A percentile compares a stretch with the other conserved stretches of the same genome.
Conservation (phyloP, 108 stramenopile species). For the Pseudonitzschia multiseries region DNA sequence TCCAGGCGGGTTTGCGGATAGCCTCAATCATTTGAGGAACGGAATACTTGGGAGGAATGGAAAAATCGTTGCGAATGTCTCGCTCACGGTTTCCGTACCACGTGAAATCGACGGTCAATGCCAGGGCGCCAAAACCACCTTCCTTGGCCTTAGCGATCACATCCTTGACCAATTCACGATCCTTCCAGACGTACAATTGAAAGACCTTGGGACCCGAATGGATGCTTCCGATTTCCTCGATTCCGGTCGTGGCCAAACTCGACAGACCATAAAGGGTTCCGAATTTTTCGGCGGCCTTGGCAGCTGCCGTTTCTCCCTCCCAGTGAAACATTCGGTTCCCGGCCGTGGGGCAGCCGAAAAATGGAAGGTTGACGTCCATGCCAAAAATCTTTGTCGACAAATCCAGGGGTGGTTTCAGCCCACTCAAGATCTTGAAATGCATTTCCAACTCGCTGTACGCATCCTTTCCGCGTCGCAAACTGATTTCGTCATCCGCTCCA, state of each 20-base stretch:
- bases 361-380: conserved; percentile 77
- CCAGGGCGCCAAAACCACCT: conserved; percentile 93
- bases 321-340: conserved; percentile 94
- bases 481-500: conserved; percentile 90
- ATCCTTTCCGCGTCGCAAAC: conserved; percentile 87
- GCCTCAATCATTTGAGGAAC: conserved; percentile 85
- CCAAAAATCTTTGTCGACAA: conserved; percentile 85
- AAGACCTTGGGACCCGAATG: conserved; percentile 87
- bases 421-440: conserved; percentile 88
- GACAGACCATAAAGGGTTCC: conserved; percentile 89
- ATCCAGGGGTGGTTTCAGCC: conserved; percentile 89
- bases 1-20: conserved; percentile 87
- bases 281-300: conserved; percentile 79
- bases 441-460: conserved; percentile 89
- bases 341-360: conserved; percentile 91
- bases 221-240: conserved; percentile 75
- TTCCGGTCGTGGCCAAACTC: conserved; percentile 84
- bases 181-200: conserved; percentile 98
- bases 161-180: conserved; percentile 92
- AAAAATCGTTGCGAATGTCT: conserved; percentile 96
- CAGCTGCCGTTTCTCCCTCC: conserved; percentile 91
- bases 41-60: conserved; percentile 90
- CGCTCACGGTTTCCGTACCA: conserved; percentile 96
- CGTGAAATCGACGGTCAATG: conserved; percentile 96
- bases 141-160: conserved; percentile 92